Evolutionary conservation across 371 early-diverging fungal genomes (phyloP).

Genomic region (Actinomucor elegans): DNA sequence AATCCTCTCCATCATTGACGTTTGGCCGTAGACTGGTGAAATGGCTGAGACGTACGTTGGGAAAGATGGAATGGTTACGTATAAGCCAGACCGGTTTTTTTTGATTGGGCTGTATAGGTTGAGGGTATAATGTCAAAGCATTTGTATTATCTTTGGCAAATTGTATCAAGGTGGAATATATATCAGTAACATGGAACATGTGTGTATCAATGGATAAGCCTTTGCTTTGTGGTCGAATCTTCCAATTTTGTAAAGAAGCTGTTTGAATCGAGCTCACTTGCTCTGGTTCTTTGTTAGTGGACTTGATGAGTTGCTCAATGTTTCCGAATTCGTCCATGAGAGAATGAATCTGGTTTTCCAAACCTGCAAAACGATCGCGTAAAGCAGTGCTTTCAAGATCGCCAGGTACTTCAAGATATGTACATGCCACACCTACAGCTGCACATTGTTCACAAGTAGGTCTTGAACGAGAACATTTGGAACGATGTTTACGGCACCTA

Average conservation of each 20-base stretch:
- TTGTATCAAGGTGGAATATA: conserved; percentile 35
- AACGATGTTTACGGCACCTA: conserved; percentile 49
- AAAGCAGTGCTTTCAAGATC: conserved; percentile 51
- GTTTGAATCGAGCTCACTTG: conserved; percentile 13
- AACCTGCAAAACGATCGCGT: conserved; percentile 40
- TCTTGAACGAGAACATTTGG: conserved; percentile 45
- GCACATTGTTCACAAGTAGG: conserved; percentile 45
- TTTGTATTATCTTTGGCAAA: conserved; percentile 43
- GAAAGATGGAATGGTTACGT: conserved; percentile 41
- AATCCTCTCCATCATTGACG: conserved; percentile 7
- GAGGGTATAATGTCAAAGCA: conserved; percentile 14
- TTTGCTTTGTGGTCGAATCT: conserved; percentile 15
- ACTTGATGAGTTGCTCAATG: conserved; percentile 29
- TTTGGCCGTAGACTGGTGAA: conserved; percentile 42
- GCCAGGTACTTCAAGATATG: conserved; percentile 44
- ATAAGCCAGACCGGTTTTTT: conserved; percentile 30
- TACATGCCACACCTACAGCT: conserved; percentile 29
- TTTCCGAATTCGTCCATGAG: conserved; percentile 35
- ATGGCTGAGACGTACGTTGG: conserved; percentile 38
- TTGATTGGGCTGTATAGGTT: conserved; percentile 2
- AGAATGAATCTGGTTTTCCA: conserved; percentile 48
- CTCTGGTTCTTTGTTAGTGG: background rate
- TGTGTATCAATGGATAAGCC: conserved; percentile 46
- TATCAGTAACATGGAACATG: conserved; percentile 38
- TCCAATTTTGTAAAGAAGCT: conserved; percentile 22